Evolutionary conservation across 768 basidiomycete genomes (phyloP).

Genomic region (Termitomyces sp.): DNA sequence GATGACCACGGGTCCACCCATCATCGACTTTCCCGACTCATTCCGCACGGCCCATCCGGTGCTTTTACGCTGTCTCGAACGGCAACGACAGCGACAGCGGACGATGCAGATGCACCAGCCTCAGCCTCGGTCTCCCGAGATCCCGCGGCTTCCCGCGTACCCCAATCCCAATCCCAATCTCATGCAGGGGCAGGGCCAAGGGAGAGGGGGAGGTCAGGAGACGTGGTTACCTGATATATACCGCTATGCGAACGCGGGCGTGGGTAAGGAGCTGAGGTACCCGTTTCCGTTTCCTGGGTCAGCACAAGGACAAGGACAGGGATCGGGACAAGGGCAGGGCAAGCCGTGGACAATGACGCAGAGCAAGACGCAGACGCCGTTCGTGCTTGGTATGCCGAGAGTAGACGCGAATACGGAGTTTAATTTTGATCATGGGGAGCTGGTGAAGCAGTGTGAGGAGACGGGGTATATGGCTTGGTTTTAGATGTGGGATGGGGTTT

Average conservation of each 20-base stretch:
- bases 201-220: too few relatives aligned
- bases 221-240: slow-evolving; percentile 46
- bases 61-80: slow-evolving; percentile 30
- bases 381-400: slow-evolving; percentile 43
- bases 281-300: slow-evolving; percentile 20
- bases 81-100: slow-evolving; percentile 17
- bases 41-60: slow-evolving; percentile 32
- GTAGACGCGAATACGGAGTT: slow-evolving; percentile 51
- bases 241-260: slow-evolving; percentile 36
- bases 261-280: slow-evolving; percentile 39
- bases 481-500: too few relatives aligned
- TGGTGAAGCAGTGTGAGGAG: slow-evolving; percentile 49
- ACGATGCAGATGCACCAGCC: too few relatives aligned
- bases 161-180: too few relatives aligned
- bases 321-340: slow-evolving; percentile 6
- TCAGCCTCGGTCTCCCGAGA: slow-evolving; percentile 1
- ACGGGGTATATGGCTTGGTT: slow-evolving; percentile 74
- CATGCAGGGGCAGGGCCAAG: slow-evolving; percentile 10
- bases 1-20: too few relatives aligned
- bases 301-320: slow-evolving; percentile 19
- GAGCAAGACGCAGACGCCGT: slow-evolving; percentile 28
- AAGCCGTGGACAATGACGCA: not conserved
- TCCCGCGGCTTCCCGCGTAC: slow-evolving; percentile 3
- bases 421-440: slow-evolving; percentile 60
- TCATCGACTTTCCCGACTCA: slow-evolving; percentile 24